Conservation (phyloP, 2,329 filamentous ascomycete genomes). For the Rachicladosporium sp. region DNA sequence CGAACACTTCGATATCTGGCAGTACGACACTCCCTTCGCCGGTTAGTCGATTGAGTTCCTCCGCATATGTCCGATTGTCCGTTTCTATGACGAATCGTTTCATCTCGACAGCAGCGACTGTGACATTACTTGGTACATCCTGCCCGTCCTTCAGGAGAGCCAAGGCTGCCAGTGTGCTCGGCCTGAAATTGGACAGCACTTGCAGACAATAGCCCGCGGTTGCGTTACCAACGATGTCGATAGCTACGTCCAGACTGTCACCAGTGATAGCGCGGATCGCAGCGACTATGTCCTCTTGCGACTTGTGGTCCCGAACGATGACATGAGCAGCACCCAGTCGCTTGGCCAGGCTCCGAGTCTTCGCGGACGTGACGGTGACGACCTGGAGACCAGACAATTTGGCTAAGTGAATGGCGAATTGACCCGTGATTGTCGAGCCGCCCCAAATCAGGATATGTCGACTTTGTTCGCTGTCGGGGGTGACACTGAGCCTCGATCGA, state of each 20-base stretch:
- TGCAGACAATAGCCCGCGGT: too few species aligned
- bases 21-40: slow-evolving; percentile 17
- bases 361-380: slow-evolving; percentile 25
- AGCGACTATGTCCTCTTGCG: slow-evolving; percentile 21
- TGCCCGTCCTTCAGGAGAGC: slow-evolving; percentile 23
- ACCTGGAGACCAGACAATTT: slow-evolving; percentile 28
- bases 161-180: slow-evolving; percentile 24
- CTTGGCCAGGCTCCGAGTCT: slow-evolving; percentile 18
- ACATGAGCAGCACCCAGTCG: slow-evolving; percentile 24
- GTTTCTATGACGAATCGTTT: slow-evolving; percentile 28
- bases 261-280: slow-evolving; percentile 19
- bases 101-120: slow-evolving; percentile 28
- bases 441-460: slow-evolving; percentile 29
- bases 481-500: too few species aligned
- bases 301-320: slow-evolving; percentile 24
- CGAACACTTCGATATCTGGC: slow-evolving; percentile 22
- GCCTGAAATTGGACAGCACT: slow-evolving; percentile 15
- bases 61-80: slow-evolving; percentile 17
- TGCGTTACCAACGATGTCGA: slow-evolving; percentile 27
- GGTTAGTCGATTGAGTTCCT: slow-evolving; percentile 22
- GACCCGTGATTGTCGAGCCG: slow-evolving; percentile 30
- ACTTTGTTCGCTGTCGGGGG: slow-evolving; percentile 6
- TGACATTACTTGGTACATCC: slow-evolving; percentile 19
- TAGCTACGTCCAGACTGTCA: slow-evolving; percentile 22
- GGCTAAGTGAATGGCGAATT: slow-evolving; percentile 29